A percentile compares a stretch with the other conserved stretches of the same genome.
These are phyloP conservation scores for Collariella sp. DNA, from an alignment of 495 filamentous ascomycete genomes.

Conservation along the genomic window DNA sequence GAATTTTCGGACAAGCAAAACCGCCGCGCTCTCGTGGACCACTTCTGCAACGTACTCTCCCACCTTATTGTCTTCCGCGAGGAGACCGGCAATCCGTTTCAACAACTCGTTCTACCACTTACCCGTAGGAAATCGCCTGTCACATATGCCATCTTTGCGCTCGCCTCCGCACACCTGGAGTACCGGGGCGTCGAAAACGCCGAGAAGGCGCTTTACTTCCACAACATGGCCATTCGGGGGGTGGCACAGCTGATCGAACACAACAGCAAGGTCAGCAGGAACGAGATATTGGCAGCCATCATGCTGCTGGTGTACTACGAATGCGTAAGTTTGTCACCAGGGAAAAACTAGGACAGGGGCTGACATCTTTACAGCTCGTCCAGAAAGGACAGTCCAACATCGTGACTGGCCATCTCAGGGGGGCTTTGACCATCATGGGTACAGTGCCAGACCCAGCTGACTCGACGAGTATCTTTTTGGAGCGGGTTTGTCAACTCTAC, in stretches of 20 bases:
- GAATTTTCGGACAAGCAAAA: constrained; percentile 49
- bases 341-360: background rate
- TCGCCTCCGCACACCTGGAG: constrained; percentile 52
- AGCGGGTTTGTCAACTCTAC: constrained; percentile 38
- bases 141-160: constrained; percentile 50
- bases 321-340: constrained; percentile 38
- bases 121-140: constrained; percentile 45
- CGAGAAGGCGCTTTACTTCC: constrained; percentile 51
- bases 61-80: constrained; percentile 57
- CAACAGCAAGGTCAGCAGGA: constrained; percentile 40
- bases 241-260: constrained; percentile 49
- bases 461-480: constrained; percentile 47
- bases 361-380: constrained; percentile 40
- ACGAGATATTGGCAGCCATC: constrained; percentile 52
- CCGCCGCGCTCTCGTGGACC: constrained; percentile 48
- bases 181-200: constrained; percentile 46
- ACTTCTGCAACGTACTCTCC: constrained; percentile 55
- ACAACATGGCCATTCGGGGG: constrained; percentile 50
- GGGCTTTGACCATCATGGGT: constrained; percentile 51
- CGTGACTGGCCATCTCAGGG: constrained; percentile 50
- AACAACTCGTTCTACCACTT: constrained; percentile 52
- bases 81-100: constrained; percentile 54
- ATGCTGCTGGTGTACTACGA: constrained; percentile 58
- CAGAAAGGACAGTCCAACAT: constrained; percentile 50
- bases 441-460: constrained; percentile 38